Evolutionary conservation across 2,329 filamentous ascomycete genomes (phyloP), one percentile per base, ranked within the genome.

Genomic region (Beauveria sp.): DNA sequence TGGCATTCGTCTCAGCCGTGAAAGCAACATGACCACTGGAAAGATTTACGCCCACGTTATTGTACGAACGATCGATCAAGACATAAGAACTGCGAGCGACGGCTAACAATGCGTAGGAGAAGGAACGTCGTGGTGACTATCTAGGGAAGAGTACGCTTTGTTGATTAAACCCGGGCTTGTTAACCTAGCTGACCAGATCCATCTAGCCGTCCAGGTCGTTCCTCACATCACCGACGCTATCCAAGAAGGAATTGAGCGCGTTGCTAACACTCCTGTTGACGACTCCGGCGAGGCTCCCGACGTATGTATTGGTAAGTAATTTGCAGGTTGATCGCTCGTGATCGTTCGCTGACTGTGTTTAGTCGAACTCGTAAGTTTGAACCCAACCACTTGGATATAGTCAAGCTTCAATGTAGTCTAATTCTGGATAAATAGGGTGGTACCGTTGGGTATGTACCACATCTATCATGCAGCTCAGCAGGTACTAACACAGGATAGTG

Each of bases 21-120:
- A 96, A 68, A 91, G 93, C 80, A 98, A 98, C 76, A 96, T 99
- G 76, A 99, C 95, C 3, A 96, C 93, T 6, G 95, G 95, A 72
- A 97, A 24, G 80, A 91, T 98, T 68, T 98, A 97, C 77, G 83
- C 91, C 71, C 86, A 89, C 69, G 93, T 97, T 60, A 92, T 96
- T 69, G 82, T 88, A 71, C 80, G 83, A 4, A 60, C 45, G 28
- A 49, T 49, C 24, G 18, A 50, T 22, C 51, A n/a, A 14, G 42
- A 4, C 38, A 24, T n/a, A 4, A 62, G 38, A 5, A 9, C 9
- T 3, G 12, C 24, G 42, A 60, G 16, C 14, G 1, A 52, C 5
- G 48, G 26, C 61, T 66, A 40, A 66, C 28, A 40, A 26, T 58
- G 10, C 60, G 10, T 40, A 72, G 64, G 85, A 92, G 70, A 86